Conservation (phyloP, 129 eudicot species). For the Arctium lappa region DNA sequence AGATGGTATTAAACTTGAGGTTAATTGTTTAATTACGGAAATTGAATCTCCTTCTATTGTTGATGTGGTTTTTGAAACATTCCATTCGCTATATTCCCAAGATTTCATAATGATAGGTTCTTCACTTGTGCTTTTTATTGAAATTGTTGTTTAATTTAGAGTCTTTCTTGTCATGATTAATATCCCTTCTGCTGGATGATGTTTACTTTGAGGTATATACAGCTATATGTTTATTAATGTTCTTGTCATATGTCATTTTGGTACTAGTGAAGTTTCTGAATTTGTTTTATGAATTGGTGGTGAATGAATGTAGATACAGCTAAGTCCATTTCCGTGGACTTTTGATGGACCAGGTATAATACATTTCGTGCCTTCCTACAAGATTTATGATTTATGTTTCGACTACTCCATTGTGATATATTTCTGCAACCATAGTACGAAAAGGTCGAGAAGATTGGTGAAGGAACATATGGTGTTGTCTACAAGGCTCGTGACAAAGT, state of each 20-base stretch:
- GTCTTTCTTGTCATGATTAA: too few species aligned
- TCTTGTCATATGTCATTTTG: background rate
- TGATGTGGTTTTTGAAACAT: background rate
- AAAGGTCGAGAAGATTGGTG: constrained; percentile 90
- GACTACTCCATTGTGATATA: background rate
- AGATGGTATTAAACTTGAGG: background rate
- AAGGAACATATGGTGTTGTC: constrained; percentile 96
- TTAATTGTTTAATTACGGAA: background rate
- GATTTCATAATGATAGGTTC: background rate
- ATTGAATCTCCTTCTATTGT: background rate
- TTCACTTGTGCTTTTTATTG: background rate
- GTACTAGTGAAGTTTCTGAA: constrained; percentile 18
- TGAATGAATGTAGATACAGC: constrained; percentile 23
- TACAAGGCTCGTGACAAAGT: constrained; percentile 83
- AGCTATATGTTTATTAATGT: background rate
- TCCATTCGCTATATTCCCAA: background rate
- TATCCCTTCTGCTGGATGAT: too few species aligned
- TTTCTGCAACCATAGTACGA: constrained; percentile 54
- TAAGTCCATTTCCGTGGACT: constrained; percentile 28
- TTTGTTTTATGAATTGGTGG: constrained; percentile 7
- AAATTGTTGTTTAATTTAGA: constrained; percentile 9
- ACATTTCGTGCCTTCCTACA: background rate
- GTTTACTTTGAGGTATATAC: background rate
- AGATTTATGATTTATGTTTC: background rate
- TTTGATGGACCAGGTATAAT: constrained; percentile 70